Conservation (phyloP, 805 yeast genomes). For the Lachancea thermotolerans region DNA sequence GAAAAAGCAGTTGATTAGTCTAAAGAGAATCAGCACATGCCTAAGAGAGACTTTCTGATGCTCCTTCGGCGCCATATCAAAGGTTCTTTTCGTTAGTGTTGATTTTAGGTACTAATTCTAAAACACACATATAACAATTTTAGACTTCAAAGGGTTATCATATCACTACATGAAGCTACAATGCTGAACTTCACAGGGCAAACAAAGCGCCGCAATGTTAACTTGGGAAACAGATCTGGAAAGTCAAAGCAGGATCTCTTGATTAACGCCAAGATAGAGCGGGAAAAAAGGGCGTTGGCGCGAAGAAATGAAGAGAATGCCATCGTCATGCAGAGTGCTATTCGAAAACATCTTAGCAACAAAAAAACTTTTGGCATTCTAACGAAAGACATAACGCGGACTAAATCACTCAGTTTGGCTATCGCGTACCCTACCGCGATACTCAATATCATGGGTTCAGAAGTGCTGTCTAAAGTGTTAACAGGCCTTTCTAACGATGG, state of each 20-base stretch:
- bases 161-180: background rate
- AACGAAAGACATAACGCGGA: background rate
- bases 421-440: slow-evolving; percentile 2
- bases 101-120: background rate
- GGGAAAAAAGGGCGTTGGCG: slow-evolving; percentile 56
- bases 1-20: slow-evolving; percentile 58
- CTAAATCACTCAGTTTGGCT: background rate
- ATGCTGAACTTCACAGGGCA: slow-evolving; percentile 62
- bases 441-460: background rate
- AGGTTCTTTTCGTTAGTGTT: background rate
- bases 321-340: slow-evolving; percentile 41
- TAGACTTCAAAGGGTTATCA: no score
- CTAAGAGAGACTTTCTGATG: background rate
- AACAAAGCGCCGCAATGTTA: slow-evolving; percentile 49
- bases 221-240: slow-evolving; percentile 44
- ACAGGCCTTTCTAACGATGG: slow-evolving; percentile 1
- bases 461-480: background rate
- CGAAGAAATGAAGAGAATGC: slow-evolving; percentile 47
- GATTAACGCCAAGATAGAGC: slow-evolving; percentile 57
- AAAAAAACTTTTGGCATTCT: slow-evolving; percentile 17
- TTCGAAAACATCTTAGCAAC: slow-evolving; percentile 37
- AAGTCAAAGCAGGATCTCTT: slow-evolving; percentile 39
- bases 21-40: slow-evolving; percentile 26
- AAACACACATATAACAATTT: no score
- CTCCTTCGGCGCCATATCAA: background rate